Evolutionary conservation across 2,329 filamentous ascomycete species (phyloP).

Genomic region (Chrysosporium keratinophilum): DNA sequence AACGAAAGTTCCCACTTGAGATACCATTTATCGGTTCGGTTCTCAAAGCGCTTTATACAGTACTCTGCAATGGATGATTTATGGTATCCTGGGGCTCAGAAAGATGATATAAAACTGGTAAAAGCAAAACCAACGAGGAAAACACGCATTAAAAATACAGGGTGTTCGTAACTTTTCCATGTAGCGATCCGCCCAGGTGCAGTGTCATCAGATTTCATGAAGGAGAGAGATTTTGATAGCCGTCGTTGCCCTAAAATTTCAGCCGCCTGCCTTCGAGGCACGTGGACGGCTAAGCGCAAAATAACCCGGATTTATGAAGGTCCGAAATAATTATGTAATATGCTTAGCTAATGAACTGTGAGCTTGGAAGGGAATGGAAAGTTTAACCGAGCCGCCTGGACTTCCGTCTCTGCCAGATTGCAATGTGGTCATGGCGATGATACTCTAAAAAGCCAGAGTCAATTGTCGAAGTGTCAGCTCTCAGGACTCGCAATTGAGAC

Average conservation of each 20-base stretch:
- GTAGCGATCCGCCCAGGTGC: too few relatives aligned
- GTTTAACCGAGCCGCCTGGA: slow-evolving; percentile 8
- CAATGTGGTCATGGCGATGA: background rate
- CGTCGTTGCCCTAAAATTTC: background rate
- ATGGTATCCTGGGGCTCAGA: too few relatives aligned
- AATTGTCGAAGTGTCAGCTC: background rate
- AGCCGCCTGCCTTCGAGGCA: background rate
- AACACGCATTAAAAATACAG: too few relatives aligned
- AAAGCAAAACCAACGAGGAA: too few relatives aligned
- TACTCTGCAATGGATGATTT: too few relatives aligned
- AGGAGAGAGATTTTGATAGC: too few relatives aligned
- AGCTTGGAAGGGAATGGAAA: background rate
- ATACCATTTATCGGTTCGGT: too few relatives aligned
- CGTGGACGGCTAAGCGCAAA: background rate
- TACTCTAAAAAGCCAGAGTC: background rate
- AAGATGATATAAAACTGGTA: too few relatives aligned
- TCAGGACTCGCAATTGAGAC: background rate
- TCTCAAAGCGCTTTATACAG: too few relatives aligned
- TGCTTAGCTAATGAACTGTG: background rate
- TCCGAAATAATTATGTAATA: background rate
- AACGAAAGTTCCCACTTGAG: too few relatives aligned
- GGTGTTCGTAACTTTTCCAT: too few relatives aligned
- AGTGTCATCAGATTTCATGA: too few relatives aligned
- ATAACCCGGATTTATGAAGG: background rate
- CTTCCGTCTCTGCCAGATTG: background rate